Evolutionary conservation across 768 basidiomycete species (phyloP).

Genomic region (Pisolithus orientalis): DNA sequence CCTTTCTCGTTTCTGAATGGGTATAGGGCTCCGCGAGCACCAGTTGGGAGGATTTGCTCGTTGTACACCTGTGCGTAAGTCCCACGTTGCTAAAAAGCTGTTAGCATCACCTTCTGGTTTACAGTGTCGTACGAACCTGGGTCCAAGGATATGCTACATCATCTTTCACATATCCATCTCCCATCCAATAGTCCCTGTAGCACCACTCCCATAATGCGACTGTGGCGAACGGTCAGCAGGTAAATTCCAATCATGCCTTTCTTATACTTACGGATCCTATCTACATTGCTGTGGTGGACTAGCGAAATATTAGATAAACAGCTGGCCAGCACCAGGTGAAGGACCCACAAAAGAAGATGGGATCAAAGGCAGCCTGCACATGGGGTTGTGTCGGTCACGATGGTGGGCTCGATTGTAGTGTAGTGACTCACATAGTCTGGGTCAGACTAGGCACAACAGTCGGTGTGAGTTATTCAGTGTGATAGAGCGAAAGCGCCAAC

Average conservation of each 20-base stretch:
- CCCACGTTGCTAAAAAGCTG: constrained; percentile 8
- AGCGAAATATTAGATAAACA: not conserved
- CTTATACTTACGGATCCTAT: constrained; percentile 15
- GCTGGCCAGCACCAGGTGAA: not conserved
- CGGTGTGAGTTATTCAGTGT: not conserved
- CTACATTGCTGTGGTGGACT: constrained; percentile 22
- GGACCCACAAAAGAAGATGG: constrained; percentile 19
- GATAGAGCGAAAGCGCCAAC: constrained; percentile 5
- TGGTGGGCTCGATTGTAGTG: not conserved
- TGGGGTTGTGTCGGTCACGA: not conserved
- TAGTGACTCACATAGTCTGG: constrained; percentile 18
- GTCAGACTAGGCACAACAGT: constrained; percentile 5
- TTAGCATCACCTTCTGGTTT: not conserved
- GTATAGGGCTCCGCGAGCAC: constrained; percentile 11
- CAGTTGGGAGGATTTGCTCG: constrained; percentile 12
- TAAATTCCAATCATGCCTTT: not conserved
- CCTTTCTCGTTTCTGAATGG: constrained; percentile 20
- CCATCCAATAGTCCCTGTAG: constrained; percentile 26
- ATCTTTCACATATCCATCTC: constrained; percentile 12
- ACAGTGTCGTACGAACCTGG: constrained; percentile 7
- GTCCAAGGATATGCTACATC: constrained; percentile 14
- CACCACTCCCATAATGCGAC: constrained; percentile 27
- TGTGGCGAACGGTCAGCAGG: not conserved
- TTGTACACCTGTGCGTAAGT: constrained; percentile 19
- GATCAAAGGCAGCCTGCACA: constrained; percentile 19